These are phyloP conservation scores for Dactylellina sp. DNA, from an alignment of 2,329 filamentous ascomycete species.

Conservation along the genomic window DNA sequence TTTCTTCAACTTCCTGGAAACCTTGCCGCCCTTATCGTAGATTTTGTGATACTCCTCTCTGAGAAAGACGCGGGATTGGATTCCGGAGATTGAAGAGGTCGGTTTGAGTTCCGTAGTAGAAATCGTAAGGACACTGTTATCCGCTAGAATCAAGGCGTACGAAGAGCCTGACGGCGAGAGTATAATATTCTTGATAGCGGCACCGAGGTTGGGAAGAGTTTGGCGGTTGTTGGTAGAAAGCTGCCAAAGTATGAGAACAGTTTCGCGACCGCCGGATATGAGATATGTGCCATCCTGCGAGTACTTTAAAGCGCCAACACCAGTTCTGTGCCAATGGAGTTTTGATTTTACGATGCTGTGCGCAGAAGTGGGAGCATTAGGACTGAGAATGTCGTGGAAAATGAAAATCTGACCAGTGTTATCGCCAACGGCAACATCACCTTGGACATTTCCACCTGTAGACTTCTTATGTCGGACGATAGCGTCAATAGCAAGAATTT, in stretches of 20 bases:
- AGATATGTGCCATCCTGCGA: conserved; percentile 93
- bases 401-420: conserved; percentile 80
- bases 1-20: conserved; percentile 33
- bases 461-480: conserved; percentile 50
- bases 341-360: conserved; percentile 70
- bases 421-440: conserved; percentile 82
- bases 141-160: conserved; percentile 85
- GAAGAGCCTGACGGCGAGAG: conserved; percentile 82
- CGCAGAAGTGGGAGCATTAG: conserved; percentile 67
- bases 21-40: conserved; percentile 61
- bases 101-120: conserved; percentile 91
- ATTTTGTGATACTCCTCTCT: conserved; percentile 66
- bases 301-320: conserved; percentile 88
- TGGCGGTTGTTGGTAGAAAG: conserved; percentile 85
- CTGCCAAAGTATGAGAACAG: conserved; percentile 91
- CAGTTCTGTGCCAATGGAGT: conserved; percentile 90
- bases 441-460: conserved; percentile 32
- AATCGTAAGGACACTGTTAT: conserved; percentile 90
- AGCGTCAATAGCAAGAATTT: conserved; percentile 40
- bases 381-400: conserved; percentile 79
- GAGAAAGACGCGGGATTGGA: conserved; percentile 74
- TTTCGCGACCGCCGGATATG: conserved; percentile 91
- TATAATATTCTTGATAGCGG: conserved; percentile 83
- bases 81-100: conserved; percentile 82
- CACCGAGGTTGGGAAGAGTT: conserved; percentile 88